Evolutionary conservation across 2,329 filamentous ascomycete genomes (phyloP).

Genomic region (Epichloe aotearoae): DNA sequence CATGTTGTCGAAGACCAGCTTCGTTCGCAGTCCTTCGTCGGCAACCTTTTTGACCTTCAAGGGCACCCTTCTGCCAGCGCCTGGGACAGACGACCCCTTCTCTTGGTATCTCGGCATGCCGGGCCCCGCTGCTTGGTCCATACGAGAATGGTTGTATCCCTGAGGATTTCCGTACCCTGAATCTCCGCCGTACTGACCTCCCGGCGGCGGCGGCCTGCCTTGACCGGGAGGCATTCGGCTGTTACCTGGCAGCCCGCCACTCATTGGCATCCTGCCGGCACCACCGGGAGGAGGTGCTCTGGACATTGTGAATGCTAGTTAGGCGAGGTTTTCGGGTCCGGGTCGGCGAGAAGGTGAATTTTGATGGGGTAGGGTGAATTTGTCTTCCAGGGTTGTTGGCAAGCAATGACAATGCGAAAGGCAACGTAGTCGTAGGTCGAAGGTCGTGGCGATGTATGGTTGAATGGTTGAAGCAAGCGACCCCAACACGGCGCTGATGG

Average conservation of each 20-base stretch:
- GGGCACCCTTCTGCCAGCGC: slow-evolving; percentile 20
- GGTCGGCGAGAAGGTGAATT: not conserved
- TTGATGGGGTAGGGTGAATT: not conserved
- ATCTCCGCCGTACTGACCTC: slow-evolving; percentile 9
- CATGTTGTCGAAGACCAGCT: slow-evolving; percentile 55
- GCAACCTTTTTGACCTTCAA: slow-evolving; percentile 32
- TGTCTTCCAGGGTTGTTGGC: not conserved
- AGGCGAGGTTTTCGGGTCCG: not conserved
- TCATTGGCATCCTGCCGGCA: slow-evolving; percentile 13
- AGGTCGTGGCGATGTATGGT: not conserved
- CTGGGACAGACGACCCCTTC: slow-evolving; percentile 13
- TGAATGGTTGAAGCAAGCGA: not conserved
- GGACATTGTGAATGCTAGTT: slow-evolving; percentile 16
- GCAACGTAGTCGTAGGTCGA: not conserved
- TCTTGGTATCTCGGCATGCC: slow-evolving; percentile 15
- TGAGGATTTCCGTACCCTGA: slow-evolving; percentile 15
- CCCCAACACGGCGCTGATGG: not conserved
- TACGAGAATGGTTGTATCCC: slow-evolving; percentile 14
- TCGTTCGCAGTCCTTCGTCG: slow-evolving; percentile 42
- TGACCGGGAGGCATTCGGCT: slow-evolving; percentile 14
- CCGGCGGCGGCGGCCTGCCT: slow-evolving; percentile 8
- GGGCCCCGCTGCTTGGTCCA: slow-evolving; percentile 12
- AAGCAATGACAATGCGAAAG: not conserved
- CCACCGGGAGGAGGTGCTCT: slow-evolving; percentile 14
- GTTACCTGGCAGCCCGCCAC: slow-evolving; percentile 16